Base-by-base conservation (phyloP, 1,284 basidiomycete species). In the Hymenochaete sp. region DNA sequence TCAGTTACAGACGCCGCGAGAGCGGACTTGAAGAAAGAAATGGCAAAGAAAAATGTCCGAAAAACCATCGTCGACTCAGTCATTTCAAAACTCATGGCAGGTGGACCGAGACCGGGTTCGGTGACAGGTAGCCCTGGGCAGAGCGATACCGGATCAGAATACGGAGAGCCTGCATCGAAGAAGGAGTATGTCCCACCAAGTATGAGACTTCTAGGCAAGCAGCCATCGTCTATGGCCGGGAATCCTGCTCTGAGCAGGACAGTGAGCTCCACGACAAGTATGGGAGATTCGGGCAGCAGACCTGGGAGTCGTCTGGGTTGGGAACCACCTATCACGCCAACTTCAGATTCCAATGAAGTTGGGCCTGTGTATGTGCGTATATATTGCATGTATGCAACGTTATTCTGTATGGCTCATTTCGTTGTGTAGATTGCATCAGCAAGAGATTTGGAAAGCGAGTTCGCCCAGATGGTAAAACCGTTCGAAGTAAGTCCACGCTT, bases 1-100 rank as follows among this genome's bases (percentile, higher is more conserved):
- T 75, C 75, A 1, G 85, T 90, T 5, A 81, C 84, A 0, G 80
- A 93, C 55, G 82, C 80, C 6, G 95, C 93, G 2, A 82, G 89
- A 39, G 77, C 90, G 0, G 93, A 98, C 60, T 71, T 98, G 44
- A 97, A 97, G 68, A 93, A 89, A 59, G 87, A 93, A 59, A 73
- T 98, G 71, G 64, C 77, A 2, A 87, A 84, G 60, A 85, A 86
- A 61, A 76, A 75, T 39, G 86, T 95, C 27, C 75, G 92, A 37
- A 96, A 95, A 63, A 78, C 81, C 4, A 93, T 93, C 31, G 76
- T 81, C 11, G 85, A 89, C 52, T 68, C 68, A 44, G 75, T 89
- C 2, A 68, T 85, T 7, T 62, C 68, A 44, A 79, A 78, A 57
- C 67, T 88, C 13, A 67, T 86, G 53, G 51, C 59, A 16, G 68